Percentiles rank a stretch among this genome's conserved stretches.
phyloP scores from a whole-genome alignment of 768 basidiomycete genomes.

The Auricularia sp. region DNA sequence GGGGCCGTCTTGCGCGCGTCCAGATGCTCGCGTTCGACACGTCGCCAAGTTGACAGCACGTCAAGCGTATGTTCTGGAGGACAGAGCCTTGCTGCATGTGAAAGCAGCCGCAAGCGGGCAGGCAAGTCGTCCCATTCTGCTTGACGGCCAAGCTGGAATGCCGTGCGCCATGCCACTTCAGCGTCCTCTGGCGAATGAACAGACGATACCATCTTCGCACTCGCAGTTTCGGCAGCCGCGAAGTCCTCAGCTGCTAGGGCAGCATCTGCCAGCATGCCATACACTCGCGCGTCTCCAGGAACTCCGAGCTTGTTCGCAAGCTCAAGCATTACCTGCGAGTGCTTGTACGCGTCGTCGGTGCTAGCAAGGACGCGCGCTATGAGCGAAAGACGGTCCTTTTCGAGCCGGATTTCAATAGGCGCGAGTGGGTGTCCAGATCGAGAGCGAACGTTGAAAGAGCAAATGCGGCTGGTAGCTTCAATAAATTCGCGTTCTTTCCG shows the following conservation, averaged over 20 bases:
- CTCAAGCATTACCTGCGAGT: constrained; percentile 86
- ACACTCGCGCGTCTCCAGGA: constrained; percentile 68
- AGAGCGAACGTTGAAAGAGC: constrained; percentile 81
- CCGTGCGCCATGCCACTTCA: constrained; percentile 84
- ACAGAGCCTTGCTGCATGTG: constrained; percentile 77
- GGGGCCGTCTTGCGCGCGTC: constrained; percentile 28
- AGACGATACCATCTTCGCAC: constrained; percentile 57
- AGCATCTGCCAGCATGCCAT: constrained; percentile 86
- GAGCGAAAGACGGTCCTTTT: constrained; percentile 80
- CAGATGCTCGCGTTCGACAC: constrained; percentile 58
- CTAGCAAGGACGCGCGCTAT: constrained; percentile 77
- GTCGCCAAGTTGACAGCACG: constrained; percentile 69
- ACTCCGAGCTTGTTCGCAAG: constrained; percentile 78
- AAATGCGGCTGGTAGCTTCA: constrained; percentile 90
- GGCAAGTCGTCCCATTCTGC: constrained; percentile 60
- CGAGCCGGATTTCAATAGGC: constrained; percentile 88
- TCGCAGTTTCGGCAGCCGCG: constrained; percentile 57
- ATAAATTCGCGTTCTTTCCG: constrained; percentile 80
- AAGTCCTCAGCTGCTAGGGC: constrained; percentile 81
- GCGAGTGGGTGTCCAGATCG: constrained; percentile 68
- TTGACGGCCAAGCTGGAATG: constrained; percentile 80
- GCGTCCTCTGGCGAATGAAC: constrained; percentile 43
- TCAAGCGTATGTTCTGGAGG: constrained; percentile 71
- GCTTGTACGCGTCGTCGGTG: constrained; percentile 81
- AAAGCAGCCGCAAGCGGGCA: constrained; percentile 62